A percentile compares a stretch with the other conserved stretches of the same genome.
phyloP scores from a whole-genome alignment of 768 basidiomycete species.

The Suillus plorans region DNA sequence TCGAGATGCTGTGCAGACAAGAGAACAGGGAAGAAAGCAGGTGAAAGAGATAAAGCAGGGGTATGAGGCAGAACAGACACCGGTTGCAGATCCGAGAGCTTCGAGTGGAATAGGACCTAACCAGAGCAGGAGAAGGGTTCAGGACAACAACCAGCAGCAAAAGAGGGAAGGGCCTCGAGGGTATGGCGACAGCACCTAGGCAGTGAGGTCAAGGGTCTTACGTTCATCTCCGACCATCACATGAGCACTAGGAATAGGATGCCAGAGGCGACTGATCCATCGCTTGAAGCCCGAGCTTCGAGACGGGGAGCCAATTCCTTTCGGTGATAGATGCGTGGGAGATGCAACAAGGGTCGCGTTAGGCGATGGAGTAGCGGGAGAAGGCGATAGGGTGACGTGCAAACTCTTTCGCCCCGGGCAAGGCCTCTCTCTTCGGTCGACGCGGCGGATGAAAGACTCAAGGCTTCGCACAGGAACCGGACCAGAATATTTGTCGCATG shows the following conservation, averaged over 20 bases:
- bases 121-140: not conserved
- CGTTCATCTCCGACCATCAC: slow-evolving; percentile 5
- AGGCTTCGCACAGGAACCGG: not conserved
- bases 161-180: not conserved
- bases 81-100: not conserved
- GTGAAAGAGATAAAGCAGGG: not conserved
- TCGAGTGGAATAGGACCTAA: not conserved
- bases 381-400: not conserved
- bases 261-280: slow-evolving; percentile 9
- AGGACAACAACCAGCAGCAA: not conserved
- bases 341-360: slow-evolving; percentile 7
- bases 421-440: not conserved
- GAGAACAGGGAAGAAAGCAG: not conserved
- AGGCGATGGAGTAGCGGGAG: not conserved
- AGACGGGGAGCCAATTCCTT: not conserved
- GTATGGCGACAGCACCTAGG: not conserved
- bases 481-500: not conserved
- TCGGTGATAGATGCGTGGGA: not conserved
- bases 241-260: slow-evolving; percentile 6
- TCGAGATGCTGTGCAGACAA: not conserved
- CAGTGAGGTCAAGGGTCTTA: slow-evolving; percentile 7
- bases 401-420: not conserved
- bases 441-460: not conserved
- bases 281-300: slow-evolving; percentile 4
- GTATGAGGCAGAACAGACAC: not conserved